phyloP scores from a whole-genome alignment of 768 basidiomycete species.

The Lactarius sanguifluus region DNA sequence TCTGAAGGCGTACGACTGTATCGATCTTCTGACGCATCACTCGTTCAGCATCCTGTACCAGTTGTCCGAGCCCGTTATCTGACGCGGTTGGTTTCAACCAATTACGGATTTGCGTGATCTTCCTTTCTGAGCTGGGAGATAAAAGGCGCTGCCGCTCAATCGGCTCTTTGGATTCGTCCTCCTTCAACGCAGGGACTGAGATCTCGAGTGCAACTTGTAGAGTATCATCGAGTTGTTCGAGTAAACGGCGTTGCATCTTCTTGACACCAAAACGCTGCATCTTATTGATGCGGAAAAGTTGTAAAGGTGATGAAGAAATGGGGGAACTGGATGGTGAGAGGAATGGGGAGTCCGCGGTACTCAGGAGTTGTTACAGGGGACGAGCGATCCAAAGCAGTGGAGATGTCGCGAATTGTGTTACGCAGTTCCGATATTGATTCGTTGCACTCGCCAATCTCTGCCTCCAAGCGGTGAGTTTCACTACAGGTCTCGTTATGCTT shows the following conservation, averaged over 20 bases:
- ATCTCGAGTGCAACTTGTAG: constrained; percentile 77
- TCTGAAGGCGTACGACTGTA: constrained; percentile 93
- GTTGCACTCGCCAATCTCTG: constrained; percentile 91
- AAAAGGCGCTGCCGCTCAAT: constrained; percentile 91
- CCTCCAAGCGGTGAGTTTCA: constrained; percentile 93
- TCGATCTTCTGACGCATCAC: constrained; percentile 93
- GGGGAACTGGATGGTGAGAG: constrained; percentile 73
- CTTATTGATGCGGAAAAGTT: constrained; percentile 68
- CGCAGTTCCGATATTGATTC: constrained; percentile 87
- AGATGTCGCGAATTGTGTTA: constrained; percentile 80
- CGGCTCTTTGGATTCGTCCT: constrained; percentile 88
- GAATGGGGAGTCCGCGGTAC: constrained; percentile 86
- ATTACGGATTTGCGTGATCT: constrained; percentile 75
- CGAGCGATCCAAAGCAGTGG: constrained; percentile 67
- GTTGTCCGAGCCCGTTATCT: constrained; percentile 78
- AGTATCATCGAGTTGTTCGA: constrained; percentile 87
- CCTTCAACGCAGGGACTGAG: constrained; percentile 83
- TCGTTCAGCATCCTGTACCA: constrained; percentile 85
- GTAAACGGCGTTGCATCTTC: constrained; percentile 74
- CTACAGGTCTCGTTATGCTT: constrained; percentile 99
- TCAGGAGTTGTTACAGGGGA: constrained; percentile 68
- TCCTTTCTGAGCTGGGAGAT: constrained; percentile 85
- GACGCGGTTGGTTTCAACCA: constrained; percentile 88
- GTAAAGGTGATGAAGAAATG: constrained; percentile 69
- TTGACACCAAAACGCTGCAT: constrained; percentile 79